phyloP scores from a whole-genome alignment of 768 basidiomycete species.

The Pleurotus sapidus region DNA sequence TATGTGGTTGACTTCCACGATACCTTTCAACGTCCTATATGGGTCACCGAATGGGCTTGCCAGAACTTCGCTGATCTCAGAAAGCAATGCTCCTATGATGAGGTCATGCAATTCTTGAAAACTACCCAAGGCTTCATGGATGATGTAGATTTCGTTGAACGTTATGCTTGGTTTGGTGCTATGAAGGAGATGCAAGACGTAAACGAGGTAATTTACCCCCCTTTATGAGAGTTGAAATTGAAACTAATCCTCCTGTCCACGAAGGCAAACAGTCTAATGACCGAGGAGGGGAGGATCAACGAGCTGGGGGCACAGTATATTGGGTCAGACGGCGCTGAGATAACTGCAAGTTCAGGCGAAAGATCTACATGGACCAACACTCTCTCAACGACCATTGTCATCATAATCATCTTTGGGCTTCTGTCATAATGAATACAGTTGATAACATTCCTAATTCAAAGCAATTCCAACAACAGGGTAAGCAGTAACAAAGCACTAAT shows the following conservation, averaged over 20 bases:
- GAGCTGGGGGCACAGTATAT: constrained; percentile 50
- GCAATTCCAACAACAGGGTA: no score
- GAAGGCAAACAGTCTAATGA: constrained; percentile 44
- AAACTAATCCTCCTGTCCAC: neutral
- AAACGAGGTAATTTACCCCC: constrained; percentile 34
- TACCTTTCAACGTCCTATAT: constrained; percentile 50
- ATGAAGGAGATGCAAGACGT: constrained; percentile 48
- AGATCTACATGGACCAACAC: no score
- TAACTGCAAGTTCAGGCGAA: no score
- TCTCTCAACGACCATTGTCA: no score
- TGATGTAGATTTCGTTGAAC: constrained; percentile 45
- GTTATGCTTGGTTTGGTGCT: constrained; percentile 63
- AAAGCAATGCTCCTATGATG: constrained; percentile 42
- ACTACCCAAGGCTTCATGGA: constrained; percentile 55
- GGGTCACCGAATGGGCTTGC: constrained; percentile 64
- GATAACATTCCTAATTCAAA: no score
- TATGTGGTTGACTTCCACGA: constrained; percentile 48
- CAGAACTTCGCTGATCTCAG: constrained; percentile 43
- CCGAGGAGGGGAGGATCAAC: constrained; percentile 38
- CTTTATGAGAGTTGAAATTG: neutral
- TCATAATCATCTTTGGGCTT: no score
- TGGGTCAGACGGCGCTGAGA: constrained; percentile 10
- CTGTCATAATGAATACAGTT: no score
- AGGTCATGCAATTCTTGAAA: constrained; percentile 47
- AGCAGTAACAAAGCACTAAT: neutral